These are phyloP conservation scores for Claviceps sp. DNA, from an alignment of 2,329 filamentous ascomycete species.

Conservation along the genomic window DNA sequence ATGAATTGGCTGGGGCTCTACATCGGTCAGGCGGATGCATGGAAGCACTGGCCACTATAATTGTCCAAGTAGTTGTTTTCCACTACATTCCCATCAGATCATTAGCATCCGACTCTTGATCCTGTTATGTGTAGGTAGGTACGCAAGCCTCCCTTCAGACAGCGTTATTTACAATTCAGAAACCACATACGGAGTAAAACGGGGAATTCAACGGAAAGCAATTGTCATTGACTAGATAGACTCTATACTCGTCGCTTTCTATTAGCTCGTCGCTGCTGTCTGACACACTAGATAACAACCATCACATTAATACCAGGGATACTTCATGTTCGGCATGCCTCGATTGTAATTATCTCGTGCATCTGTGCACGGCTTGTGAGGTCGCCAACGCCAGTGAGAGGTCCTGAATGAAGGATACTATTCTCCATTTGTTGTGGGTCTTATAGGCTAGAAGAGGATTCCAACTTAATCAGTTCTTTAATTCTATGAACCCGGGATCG, in stretches of 20 bases:
- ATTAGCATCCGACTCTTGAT: no score
- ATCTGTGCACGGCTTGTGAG: constrained; percentile 5
- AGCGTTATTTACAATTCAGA: not conserved
- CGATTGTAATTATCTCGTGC: not conserved
- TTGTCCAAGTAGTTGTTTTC: constrained; percentile 1
- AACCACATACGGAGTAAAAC: not conserved
- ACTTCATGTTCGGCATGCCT: not conserved
- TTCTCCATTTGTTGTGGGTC: constrained; percentile 24
- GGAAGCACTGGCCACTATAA: constrained; percentile 7
- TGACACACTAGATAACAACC: not conserved
- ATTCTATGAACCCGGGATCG: not conserved
- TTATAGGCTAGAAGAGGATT: constrained; percentile 23
- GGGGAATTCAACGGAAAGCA: not conserved
- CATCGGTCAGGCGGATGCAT: constrained; percentile 18
- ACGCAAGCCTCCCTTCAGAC: not conserved
- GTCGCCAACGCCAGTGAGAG: constrained; percentile 20
- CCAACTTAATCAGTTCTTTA: not conserved
- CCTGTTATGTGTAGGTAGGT: not conserved
- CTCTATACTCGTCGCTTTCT: not conserved
- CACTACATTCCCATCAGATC: not conserved
- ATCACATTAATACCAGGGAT: not conserved
- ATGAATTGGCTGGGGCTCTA: not conserved
- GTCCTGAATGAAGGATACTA: constrained; percentile 24
- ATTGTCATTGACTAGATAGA: not conserved
- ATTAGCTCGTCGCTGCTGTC: not conserved